phyloP scores from a whole-genome alignment of 1,284 basidiomycete genomes.

The Ganoderma sp. region DNA sequence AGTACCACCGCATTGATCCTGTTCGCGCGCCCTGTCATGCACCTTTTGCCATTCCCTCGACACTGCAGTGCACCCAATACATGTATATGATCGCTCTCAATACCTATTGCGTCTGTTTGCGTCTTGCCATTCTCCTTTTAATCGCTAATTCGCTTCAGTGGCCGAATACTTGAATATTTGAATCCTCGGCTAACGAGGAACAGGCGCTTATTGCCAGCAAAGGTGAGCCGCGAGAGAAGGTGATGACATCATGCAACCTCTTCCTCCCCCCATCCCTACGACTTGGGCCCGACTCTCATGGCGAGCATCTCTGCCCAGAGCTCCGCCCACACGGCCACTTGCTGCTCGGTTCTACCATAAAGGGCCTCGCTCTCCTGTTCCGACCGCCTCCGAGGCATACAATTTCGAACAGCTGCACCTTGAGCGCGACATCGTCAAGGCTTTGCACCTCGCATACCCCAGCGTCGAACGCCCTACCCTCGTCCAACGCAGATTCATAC shows the following conservation, averaged over 20 bases:
- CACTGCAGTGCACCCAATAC: slow-evolving; percentile 28
- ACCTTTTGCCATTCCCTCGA: slow-evolving; percentile 24
- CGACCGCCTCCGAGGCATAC: slow-evolving; percentile 17
- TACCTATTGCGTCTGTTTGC: slow-evolving; percentile 2
- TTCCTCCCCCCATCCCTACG: slow-evolving; percentile 24
- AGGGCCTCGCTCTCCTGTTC: slow-evolving; percentile 22
- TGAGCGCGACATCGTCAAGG: slow-evolving; percentile 51
- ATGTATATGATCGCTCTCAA: slow-evolving; percentile 22
- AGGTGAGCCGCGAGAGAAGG: neutral
- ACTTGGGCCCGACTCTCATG: slow-evolving; percentile 12
- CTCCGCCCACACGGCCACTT: slow-evolving; percentile 4
- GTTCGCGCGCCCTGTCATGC: slow-evolving; percentile 16
- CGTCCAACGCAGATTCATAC: slow-evolving; percentile 65
- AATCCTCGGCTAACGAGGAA: neutral
- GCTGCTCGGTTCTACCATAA: slow-evolving; percentile 12
- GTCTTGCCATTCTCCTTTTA: neutral
- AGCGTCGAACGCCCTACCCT: slow-evolving; percentile 61
- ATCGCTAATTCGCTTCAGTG: neutral
- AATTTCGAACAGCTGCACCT: slow-evolving; percentile 54
- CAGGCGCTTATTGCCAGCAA: neutral
- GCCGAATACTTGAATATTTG: neutral
- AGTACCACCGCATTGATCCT: slow-evolving; percentile 25
- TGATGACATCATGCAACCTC: slow-evolving; percentile 26
- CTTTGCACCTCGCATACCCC: slow-evolving; percentile 65
- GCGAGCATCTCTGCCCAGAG: slow-evolving; percentile 11